A percentile compares a stretch with the other conserved stretches of the same genome.
Conservation (phyloP, 192 early-diverging fungal species). For the Backusella mclennaniae region DNA sequence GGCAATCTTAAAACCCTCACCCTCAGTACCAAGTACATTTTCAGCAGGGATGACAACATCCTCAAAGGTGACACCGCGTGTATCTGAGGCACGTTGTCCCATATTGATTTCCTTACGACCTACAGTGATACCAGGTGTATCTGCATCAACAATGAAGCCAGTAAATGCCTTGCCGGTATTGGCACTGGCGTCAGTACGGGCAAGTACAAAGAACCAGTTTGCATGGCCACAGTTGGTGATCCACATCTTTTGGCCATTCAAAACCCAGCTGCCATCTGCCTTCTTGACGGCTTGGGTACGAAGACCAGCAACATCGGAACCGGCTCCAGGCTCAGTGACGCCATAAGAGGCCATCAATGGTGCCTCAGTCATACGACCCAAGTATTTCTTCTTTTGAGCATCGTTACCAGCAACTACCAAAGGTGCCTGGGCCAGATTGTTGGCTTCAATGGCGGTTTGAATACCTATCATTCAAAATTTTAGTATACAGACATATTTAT, state of each 20-base stretch:
- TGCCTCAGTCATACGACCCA: conserved; percentile 94
- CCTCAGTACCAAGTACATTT: conserved; percentile 70
- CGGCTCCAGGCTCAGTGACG: conserved; percentile 80
- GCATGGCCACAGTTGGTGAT: conserved; percentile 97
- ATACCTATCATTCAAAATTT: conserved; percentile 55
- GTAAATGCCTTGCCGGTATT: conserved; percentile 87
- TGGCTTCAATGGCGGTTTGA: conserved; percentile 97
- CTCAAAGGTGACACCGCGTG: conserved; percentile 86
- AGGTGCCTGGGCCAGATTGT: conserved; percentile 89
- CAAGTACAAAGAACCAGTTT: conserved; percentile 97
- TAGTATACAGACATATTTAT: neutral
- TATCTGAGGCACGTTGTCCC: conserved; percentile 94
- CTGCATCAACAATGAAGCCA: conserved; percentile 92
- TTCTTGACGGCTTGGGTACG: conserved; percentile 70
- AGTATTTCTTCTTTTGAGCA: conserved; percentile 93
- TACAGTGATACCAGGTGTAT: conserved; percentile 85
- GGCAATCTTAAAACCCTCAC: conserved; percentile 94
- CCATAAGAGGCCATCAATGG: conserved; percentile 96
- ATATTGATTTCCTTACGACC: conserved; percentile 97
- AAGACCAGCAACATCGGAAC: conserved; percentile 73
- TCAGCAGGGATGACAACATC: conserved; percentile 81
- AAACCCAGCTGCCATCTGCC: conserved; percentile 71
- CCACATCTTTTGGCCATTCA: conserved; percentile 96
- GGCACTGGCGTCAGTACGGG: conserved; percentile 80
- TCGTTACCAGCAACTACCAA: conserved; percentile 87